A percentile compares a stretch with the other conserved stretches of the same genome.
Conservation (phyloP, 2,329 filamentous ascomycete genomes). For the Scolecobasidium constrictum region DNA sequence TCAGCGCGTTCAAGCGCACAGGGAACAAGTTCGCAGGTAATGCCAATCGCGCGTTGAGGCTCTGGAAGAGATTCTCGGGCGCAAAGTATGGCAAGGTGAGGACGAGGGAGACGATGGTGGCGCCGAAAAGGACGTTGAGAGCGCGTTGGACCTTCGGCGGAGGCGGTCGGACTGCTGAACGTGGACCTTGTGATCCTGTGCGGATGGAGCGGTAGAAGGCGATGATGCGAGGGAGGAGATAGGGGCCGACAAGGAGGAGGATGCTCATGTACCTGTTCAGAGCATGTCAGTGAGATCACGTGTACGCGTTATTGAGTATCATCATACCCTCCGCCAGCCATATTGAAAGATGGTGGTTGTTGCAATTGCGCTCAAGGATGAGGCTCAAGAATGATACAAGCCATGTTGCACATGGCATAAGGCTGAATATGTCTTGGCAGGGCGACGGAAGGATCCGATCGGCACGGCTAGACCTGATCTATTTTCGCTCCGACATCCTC, state of each 20-base stretch:
- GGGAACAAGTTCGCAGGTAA: slow-evolving; percentile 81
- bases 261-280: slow-evolving; percentile 14
- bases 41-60: slow-evolving; percentile 71
- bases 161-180: slow-evolving; percentile 44
- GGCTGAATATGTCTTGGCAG: no score
- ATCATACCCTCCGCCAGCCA: not conserved
- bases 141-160: slow-evolving; percentile 44
- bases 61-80: slow-evolving; percentile 70
- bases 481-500: no score
- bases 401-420: no score
- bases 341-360: not conserved
- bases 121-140: slow-evolving; percentile 48
- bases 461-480: no score
- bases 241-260: slow-evolving; percentile 52
- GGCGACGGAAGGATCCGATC: no score
- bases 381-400: no score
- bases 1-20: slow-evolving; percentile 53
- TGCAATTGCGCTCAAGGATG: not conserved
- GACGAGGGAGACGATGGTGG: slow-evolving; percentile 42
- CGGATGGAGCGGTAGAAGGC: slow-evolving; percentile 50
- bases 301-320: no score
- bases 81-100: slow-evolving; percentile 56
- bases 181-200: slow-evolving; percentile 22
- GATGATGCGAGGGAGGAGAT: slow-evolving; percentile 57
- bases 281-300: slow-evolving; percentile 3